Base-by-base conservation (phyloP, 225 moss, liverwort and hornwort species). In the Asterella californica region DNA sequence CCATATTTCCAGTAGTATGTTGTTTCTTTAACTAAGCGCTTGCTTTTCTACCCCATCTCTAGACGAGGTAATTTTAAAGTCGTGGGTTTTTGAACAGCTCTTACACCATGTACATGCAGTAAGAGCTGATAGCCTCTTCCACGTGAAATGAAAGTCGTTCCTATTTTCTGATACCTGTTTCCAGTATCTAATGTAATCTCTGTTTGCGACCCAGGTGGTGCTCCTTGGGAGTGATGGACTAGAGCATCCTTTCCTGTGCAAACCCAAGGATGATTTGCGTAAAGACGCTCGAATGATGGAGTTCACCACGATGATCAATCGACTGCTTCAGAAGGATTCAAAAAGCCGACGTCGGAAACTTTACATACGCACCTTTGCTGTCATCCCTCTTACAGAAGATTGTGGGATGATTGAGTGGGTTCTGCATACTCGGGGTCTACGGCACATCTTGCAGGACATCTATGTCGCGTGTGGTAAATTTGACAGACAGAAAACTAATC, bases 341-440 rank as follows among this genome's bases (percentile, higher is more conserved):
- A 92, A 95, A 79, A 99, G 99, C 79, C 90, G 99, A 55, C 91
- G 93, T 19, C 85, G 95, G 78, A 99, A 95, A 82, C 84, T 99
- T 25, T 99, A 99, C 74, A 92, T 95, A 53, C 95, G 99, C 67
- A 99, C 99, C 29, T 99, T 99, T 81, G 99, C 93, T 71, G 99
- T 99, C 53, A 91, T 99, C 76, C 99, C 99, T 67, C 90, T 99
- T 50, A 99, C 91, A 50, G 99, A 99, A 83, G 99, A 99, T 79
- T 95, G 99, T 86, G 99, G 99, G 69, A 99, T 99, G 99, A 99
- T 99, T 73, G 99, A 99, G 79, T 99, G 99, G 99, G 99, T 99
- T 57, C 77, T 95, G 69, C 95, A 99, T 62, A 99, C 99, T 25
- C 86, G 93, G 57, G 99, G 99, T 64, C 80, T 99, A 81, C 89